Percentiles rank a stretch among this genome's conserved stretches.
These are phyloP conservation scores for Coemansia sp. DNA, from an alignment of 192 early-diverging fungal species.

Conservation along the genomic window DNA sequence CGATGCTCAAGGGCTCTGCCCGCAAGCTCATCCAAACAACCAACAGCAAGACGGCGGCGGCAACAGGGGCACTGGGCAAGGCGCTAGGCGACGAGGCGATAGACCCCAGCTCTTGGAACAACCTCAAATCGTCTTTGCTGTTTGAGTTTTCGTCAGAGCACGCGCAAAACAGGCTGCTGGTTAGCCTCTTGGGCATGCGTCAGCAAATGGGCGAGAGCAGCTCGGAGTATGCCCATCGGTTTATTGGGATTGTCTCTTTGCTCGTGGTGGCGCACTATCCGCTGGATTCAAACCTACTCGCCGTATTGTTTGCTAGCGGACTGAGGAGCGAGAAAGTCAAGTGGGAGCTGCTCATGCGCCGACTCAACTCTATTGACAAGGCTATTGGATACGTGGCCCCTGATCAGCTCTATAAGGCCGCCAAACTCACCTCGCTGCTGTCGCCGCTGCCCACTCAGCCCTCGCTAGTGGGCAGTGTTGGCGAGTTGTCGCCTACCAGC, in stretches of 20 bases:
- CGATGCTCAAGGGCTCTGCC: constrained; percentile 49
- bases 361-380: constrained; percentile 33
- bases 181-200: constrained; percentile 30
- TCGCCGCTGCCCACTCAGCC: constrained; percentile 24
- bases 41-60: not conserved
- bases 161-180: constrained; percentile 29
- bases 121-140: constrained; percentile 31
- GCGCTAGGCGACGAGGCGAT: constrained; percentile 36
- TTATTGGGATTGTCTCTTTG: constrained; percentile 23
- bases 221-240: constrained; percentile 45
- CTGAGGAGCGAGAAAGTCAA: constrained; percentile 38
- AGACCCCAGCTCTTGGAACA: constrained; percentile 45
- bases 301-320: constrained; percentile 32
- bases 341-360: constrained; percentile 43
- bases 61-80: not conserved
- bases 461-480: constrained; percentile 13
- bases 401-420: constrained; percentile 40
- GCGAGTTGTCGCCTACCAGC: constrained; percentile 34
- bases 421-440: constrained; percentile 41
- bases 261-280: constrained; percentile 28
- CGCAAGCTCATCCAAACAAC: constrained; percentile 27
- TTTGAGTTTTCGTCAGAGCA: constrained; percentile 45
- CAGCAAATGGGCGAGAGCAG: constrained; percentile 45
- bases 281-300: constrained; percentile 33
- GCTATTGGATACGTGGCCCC: constrained; percentile 49